A percentile compares a stretch with the other conserved stretches of the same genome.
These are phyloP conservation scores for Aspergillus fructus DNA, from an alignment of 2,329 filamentous ascomycete species.

Conservation along the genomic window DNA sequence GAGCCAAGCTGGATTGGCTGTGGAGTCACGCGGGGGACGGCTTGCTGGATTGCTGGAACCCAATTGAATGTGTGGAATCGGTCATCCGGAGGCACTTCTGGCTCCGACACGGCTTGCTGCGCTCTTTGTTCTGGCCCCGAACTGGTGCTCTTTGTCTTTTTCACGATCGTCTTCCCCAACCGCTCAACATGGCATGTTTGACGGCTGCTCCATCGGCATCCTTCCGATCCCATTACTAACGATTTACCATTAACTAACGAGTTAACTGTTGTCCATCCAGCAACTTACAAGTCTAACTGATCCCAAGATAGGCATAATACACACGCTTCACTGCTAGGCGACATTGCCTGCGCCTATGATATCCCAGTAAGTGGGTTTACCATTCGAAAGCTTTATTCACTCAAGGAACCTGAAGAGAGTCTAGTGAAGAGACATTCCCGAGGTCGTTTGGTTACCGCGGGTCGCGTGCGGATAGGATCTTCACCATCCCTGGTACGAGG, in stretches of 20 bases:
- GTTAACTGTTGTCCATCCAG: not conserved
- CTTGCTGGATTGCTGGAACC: not conserved
- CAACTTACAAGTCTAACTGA: not conserved
- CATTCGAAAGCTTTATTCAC: no score
- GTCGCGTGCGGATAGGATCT: no score
- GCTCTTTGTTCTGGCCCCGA: not conserved
- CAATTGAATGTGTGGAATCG: not conserved
- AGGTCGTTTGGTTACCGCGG: no score
- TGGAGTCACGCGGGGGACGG: not conserved
- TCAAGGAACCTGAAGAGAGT: no score
- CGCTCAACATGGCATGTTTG: not conserved
- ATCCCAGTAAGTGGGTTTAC: no score
- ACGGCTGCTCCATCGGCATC: not conserved
- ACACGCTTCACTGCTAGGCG: not conserved
- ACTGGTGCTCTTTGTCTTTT: not conserved
- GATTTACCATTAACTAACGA: not conserved
- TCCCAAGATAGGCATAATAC: not conserved
- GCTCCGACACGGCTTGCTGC: not conserved
- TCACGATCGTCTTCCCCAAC: not conserved
- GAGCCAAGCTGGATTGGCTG: not conserved
- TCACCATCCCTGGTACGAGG: no score
- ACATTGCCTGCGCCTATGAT: no score
- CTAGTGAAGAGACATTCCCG: no score
- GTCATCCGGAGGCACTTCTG: conserved; percentile 3
- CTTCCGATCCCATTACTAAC: not conserved